A percentile compares a stretch with the other conserved stretches of the same genome.
phyloP scores from a whole-genome alignment of 2,329 filamentous ascomycete genomes.

The Ascomycota sp. region DNA sequence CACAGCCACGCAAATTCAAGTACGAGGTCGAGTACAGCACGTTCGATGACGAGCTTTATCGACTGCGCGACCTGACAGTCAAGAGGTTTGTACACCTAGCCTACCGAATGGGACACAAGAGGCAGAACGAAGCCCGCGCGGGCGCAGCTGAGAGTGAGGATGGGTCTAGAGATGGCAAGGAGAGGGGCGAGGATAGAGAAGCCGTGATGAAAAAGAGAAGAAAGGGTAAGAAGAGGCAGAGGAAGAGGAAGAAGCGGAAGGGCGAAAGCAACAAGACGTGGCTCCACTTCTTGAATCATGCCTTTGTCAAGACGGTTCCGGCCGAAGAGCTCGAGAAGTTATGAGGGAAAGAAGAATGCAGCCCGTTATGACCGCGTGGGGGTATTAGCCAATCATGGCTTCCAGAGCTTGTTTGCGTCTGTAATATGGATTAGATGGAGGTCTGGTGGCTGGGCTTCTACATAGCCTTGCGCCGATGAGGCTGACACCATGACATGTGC shows the following conservation, averaged over 20 bases:
- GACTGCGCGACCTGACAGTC: conserved; percentile 66
- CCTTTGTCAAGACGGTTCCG: conserved; percentile 57
- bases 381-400: too few species aligned
- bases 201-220: conserved; percentile 11
- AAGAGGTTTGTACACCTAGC: conserved; percentile 63
- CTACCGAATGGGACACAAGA: conserved; percentile 42
- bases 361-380: too few species aligned
- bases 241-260: conserved; percentile 28
- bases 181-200: not conserved
- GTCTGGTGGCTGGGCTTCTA: too few species aligned
- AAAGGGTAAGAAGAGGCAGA: conserved; percentile 17
- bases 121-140: conserved; percentile 1
- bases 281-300: conserved; percentile 56
- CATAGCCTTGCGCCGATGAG: too few species aligned
- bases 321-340: conserved; percentile 40
- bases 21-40: conserved; percentile 82
- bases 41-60: conserved; percentile 52
- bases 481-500: too few species aligned
- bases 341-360: conserved; percentile 7
- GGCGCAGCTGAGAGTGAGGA: too few species aligned
- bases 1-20: conserved; percentile 41
- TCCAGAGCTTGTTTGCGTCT: too few species aligned
- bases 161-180: too few species aligned
- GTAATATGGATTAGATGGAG: too few species aligned
- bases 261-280: conserved; percentile 45